phyloP scores from a whole-genome alignment of 352 stramenopile genomes.

The Pythium brassicae region DNA sequence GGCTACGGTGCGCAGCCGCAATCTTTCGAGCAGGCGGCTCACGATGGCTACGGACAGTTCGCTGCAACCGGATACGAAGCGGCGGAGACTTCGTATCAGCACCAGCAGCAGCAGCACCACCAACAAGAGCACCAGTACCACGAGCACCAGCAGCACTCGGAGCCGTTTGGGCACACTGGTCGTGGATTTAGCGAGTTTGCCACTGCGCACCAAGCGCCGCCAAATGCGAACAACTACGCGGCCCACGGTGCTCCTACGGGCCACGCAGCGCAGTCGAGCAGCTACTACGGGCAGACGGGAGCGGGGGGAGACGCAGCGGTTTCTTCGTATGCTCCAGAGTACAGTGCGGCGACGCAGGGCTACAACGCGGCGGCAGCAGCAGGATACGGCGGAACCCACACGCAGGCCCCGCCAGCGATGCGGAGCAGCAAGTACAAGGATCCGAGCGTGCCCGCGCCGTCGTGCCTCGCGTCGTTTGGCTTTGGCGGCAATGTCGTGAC shows the following conservation, averaged over 20 bases:
- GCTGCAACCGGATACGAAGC: not conserved
- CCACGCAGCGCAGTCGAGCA: not conserved
- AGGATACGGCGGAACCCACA: conserved; percentile 1
- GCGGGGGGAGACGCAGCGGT: not conserved
- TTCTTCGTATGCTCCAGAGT: conserved; percentile 2
- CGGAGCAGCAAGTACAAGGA: conserved; percentile 84
- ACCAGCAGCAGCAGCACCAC: conserved; percentile 14
- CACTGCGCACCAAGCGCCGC: not conserved
- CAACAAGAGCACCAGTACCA: conserved; percentile 13
- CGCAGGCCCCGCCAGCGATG: conserved; percentile 16
- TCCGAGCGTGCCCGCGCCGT: conserved; percentile 64
- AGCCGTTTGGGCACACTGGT: not conserved
- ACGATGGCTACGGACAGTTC: not conserved
- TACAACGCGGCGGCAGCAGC: conserved; percentile 1
- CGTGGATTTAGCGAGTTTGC: not conserved
- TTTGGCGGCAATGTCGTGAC: conserved; percentile 88
- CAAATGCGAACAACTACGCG: conserved; percentile 1
- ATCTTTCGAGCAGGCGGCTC: not conserved
- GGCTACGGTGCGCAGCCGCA: not conserved
- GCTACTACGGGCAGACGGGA: not conserved
- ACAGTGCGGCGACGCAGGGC: not conserved
- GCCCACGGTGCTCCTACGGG: not conserved
- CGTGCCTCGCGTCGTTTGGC: conserved; percentile 74
- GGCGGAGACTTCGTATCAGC: not conserved
- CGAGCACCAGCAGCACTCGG: not conserved